A percentile compares a stretch with the other conserved stretches of the same genome.
Evolutionary conservation across 1,284 basidiomycete genomes (phyloP).

Genomic region (Pisolithus thermaeus): DNA sequence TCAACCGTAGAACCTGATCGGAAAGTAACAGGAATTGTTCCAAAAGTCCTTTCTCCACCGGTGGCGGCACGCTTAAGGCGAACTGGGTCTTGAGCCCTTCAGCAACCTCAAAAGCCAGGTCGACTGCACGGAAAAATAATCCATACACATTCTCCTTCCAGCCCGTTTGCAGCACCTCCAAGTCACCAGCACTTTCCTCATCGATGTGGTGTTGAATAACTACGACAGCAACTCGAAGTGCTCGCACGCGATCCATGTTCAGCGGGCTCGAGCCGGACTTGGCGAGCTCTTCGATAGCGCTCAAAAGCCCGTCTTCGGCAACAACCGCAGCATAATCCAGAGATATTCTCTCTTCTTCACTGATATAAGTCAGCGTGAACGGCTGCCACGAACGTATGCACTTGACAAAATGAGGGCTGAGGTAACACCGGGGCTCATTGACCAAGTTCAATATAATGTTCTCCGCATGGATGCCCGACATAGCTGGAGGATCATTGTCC

Average conservation of each 20-base stretch:
- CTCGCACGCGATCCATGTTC: conserved; percentile 45
- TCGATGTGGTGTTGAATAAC: conserved; percentile 49
- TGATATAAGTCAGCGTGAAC: conserved; percentile 53
- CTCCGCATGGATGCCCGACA: conserved; percentile 60
- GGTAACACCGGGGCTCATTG: conserved; percentile 53
- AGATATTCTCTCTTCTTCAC: conserved; percentile 50
- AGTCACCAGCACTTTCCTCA: conserved; percentile 44
- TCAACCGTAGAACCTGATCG: conserved; percentile 48
- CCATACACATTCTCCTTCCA: conserved; percentile 56
- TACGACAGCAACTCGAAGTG: conserved; percentile 56
- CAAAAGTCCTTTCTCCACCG: conserved; percentile 37
- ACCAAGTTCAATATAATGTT: conserved; percentile 58
- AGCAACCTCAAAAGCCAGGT: conserved; percentile 42
- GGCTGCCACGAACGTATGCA: conserved; percentile 42
- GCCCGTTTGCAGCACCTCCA: conserved; percentile 45
- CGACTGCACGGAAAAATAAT: conserved; percentile 48
- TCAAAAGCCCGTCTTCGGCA: conserved; percentile 56
- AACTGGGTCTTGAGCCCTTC: conserved; percentile 51
- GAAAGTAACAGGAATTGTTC: conserved; percentile 50
- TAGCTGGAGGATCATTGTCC: conserved; percentile 53
- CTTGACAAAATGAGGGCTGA: conserved; percentile 50
- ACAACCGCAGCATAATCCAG: conserved; percentile 56
- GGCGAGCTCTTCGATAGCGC: conserved; percentile 58
- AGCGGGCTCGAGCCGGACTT: conserved; percentile 26
- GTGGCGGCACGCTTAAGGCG: conserved; percentile 28